A percentile compares a stretch with the other conserved stretches of the same genome.
These are phyloP conservation scores for Suillus alpinus DNA, from an alignment of 768 basidiomycete genomes.

Conservation along the genomic window DNA sequence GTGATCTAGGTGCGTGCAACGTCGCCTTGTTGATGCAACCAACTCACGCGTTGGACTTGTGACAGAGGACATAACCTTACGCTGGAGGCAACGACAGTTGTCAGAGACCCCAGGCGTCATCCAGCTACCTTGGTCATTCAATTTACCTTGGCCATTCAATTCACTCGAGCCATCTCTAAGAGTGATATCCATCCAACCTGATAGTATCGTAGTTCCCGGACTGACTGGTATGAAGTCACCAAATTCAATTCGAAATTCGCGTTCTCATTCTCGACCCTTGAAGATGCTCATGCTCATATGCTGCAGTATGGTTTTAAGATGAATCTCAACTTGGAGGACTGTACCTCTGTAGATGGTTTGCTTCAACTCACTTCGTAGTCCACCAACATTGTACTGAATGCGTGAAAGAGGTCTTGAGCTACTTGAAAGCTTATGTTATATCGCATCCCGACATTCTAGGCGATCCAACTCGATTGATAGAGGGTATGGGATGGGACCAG, in stretches of 20 bases:
- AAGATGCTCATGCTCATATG: conserved; percentile 82
- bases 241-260: neutral
- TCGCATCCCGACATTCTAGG: conserved; percentile 53
- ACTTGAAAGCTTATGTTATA: conserved; percentile 57
- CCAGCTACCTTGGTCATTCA: conserved; percentile 24
- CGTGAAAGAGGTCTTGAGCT: conserved; percentile 55
- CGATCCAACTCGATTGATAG: conserved; percentile 65
- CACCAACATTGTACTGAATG: neutral
- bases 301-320: conserved; percentile 65
- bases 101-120: conserved; percentile 2
- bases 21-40: neutral
- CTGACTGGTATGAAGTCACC: conserved; percentile 50
- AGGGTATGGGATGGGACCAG: conserved; percentile 95
- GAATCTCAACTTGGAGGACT: conserved; percentile 60
- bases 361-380: neutral
- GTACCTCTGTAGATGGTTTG: conserved; percentile 58
- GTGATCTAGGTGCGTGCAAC: conserved; percentile 42
- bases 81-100: conserved; percentile 17
- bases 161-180: conserved; percentile 19
- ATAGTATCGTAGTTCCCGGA: conserved; percentile 65
- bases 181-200: conserved; percentile 25
- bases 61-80: conserved; percentile 23
- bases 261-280: neutral
- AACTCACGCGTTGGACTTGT: conserved; percentile 12
- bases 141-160: conserved; percentile 21